Conservation (phyloP, 139 green algal genomes). For the Haematococcus sp. region DNA sequence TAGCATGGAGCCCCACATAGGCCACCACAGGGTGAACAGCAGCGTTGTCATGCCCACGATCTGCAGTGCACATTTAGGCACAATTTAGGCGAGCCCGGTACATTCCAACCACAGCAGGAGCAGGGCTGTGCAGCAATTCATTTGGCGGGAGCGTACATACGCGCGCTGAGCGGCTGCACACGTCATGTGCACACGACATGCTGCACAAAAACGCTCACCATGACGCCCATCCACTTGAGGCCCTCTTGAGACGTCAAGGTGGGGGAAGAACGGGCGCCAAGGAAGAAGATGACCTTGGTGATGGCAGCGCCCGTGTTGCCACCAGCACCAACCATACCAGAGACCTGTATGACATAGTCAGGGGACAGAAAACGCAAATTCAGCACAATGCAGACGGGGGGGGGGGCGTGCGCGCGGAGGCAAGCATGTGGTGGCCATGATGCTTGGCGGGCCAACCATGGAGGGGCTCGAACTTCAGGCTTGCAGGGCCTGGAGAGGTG, state of each 20-base stretch:
- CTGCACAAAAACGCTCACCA: too few species aligned
- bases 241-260: conserved; percentile 61
- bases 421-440: too few species aligned
- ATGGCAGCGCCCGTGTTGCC: conserved; percentile 86
- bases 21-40: conserved; percentile 79
- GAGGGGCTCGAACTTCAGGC: too few species aligned
- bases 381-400: too few species aligned
- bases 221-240: conserved; percentile 85
- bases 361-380: too few species aligned
- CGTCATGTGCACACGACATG: too few species aligned
- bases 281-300: conserved; percentile 90
- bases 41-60: conserved; percentile 70
- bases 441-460: too few species aligned
- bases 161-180: too few species aligned
- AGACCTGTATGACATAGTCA: conserved; percentile 13
- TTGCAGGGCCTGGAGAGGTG: too few species aligned
- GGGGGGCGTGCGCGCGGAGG: too few species aligned
- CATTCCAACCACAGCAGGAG: conserved; percentile 63
- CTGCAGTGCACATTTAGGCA: neutral
- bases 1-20: conserved; percentile 91
- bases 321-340: conserved; percentile 87
- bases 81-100: conserved; percentile 36
- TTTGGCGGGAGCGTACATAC: too few species aligned
- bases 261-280: conserved; percentile 10
- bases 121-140: too few species aligned